Conservation (phyloP, 2,329 filamentous ascomycete species). For the Pseudopyrenochaeta lycopersici region DNA sequence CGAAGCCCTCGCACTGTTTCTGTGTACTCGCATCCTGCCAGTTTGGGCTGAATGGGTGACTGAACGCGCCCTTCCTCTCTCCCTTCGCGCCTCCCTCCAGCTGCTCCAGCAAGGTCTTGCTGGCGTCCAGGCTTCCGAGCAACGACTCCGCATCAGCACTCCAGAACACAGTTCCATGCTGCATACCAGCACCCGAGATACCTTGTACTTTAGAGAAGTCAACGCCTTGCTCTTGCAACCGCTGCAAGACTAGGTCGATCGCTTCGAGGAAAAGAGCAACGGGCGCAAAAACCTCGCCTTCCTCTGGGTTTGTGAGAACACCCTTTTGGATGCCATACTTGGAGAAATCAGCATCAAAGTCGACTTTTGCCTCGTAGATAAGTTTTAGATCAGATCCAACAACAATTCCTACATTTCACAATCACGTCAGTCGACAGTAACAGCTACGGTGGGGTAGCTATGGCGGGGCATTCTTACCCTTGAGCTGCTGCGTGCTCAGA, state of each 20-base stretch:
- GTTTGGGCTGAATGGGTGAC: slow-evolving; percentile 88
- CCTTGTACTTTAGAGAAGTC: slow-evolving; percentile 80
- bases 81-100: slow-evolving; percentile 58
- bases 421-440: slow-evolving; percentile 21
- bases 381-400: slow-evolving; percentile 85
- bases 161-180: slow-evolving; percentile 98
- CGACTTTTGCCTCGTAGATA: slow-evolving; percentile 85
- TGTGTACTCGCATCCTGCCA: slow-evolving; percentile 99
- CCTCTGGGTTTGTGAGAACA: slow-evolving; percentile 80
- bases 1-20: slow-evolving; percentile 88
- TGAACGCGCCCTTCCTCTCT: slow-evolving; percentile 68
- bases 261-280: slow-evolving; percentile 96
- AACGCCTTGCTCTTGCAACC: slow-evolving; percentile 73
- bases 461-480: slow-evolving; percentile 66
- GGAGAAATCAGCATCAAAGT: slow-evolving; percentile 88
- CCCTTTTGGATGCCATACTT: slow-evolving; percentile 81
- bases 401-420: slow-evolving; percentile 70
- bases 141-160: slow-evolving; percentile 71
- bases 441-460: slow-evolving; percentile 40
- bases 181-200: slow-evolving; percentile 91
- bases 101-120: slow-evolving; percentile 74
- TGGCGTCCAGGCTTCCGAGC: slow-evolving; percentile 68
- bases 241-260: slow-evolving; percentile 81
- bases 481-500: slow-evolving; percentile 95
- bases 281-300: slow-evolving; percentile 91